phyloP scores from a whole-genome alignment of 108 stramenopile species.

The Cyclotella atomus region DNA sequence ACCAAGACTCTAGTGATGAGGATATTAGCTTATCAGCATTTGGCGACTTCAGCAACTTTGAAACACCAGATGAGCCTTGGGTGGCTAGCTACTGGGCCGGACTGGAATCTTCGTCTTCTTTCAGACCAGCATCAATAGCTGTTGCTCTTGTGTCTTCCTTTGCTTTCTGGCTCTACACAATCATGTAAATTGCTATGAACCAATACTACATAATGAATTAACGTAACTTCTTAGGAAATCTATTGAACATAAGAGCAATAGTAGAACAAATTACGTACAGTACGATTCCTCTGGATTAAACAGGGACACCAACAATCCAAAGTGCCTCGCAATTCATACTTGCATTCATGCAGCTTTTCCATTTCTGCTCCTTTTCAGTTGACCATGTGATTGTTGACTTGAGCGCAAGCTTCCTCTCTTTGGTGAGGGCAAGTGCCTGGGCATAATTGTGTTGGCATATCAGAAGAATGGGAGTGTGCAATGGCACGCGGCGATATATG shows the following conservation, averaged over 20 bases:
- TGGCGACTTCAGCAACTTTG: constrained; percentile 8
- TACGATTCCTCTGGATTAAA: too few relatives aligned
- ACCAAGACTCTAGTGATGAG: background rate
- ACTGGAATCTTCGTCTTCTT: background rate
- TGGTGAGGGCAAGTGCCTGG: constrained; percentile 36
- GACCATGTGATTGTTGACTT: constrained; percentile 65
- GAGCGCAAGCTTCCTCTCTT: constrained; percentile 47
- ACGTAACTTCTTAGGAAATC: too few relatives aligned
- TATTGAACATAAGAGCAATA: too few relatives aligned
- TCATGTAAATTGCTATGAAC: too few relatives aligned
- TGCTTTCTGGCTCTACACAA: background rate
- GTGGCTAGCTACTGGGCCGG: constrained; percentile 16
- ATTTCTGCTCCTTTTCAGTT: constrained; percentile 55
- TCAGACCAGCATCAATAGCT: constrained; percentile 4
- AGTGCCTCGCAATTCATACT: constrained; percentile 57
- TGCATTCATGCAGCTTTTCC: constrained; percentile 33
- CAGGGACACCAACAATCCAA: constrained; percentile 46
- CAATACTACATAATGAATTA: too few relatives aligned
- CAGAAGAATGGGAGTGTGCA: constrained; percentile 54
- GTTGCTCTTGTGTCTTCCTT: background rate
- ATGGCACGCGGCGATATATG: constrained; percentile 16
- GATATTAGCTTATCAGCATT: background rate
- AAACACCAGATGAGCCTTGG: constrained; percentile 10
- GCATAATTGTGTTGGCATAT: constrained; percentile 63
- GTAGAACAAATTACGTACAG: too few relatives aligned